Conservation (phyloP, 306 rosid species). For the Malus fusca region DNA sequence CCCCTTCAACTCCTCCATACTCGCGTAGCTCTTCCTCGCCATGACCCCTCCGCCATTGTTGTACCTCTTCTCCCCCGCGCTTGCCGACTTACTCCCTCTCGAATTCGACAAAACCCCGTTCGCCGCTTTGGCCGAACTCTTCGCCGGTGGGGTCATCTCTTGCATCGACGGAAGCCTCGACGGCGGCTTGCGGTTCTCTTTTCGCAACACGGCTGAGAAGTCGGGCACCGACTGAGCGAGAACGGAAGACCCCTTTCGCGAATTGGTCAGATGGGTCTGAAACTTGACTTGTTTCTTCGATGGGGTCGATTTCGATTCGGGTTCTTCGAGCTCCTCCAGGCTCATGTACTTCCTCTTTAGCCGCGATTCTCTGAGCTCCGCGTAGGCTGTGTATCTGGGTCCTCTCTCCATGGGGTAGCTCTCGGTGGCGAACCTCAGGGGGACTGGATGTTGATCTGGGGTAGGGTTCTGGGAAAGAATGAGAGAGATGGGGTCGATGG, state of each 20-base stretch:
- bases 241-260: constrained; percentile 35
- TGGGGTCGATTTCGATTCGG: constrained; percentile 20
- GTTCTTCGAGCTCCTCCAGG: constrained; percentile 13
- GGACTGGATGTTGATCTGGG: constrained; percentile 20
- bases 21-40: constrained; percentile 81
- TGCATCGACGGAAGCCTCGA: constrained; percentile 29
- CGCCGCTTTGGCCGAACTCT: constrained; percentile 28
- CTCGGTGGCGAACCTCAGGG: constrained; percentile 36
- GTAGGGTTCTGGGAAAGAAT: constrained; percentile 45
- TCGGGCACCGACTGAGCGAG: constrained; percentile 94
- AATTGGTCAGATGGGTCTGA: constrained; percentile 16
- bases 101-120: constrained; percentile 42
- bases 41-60: constrained; percentile 23
- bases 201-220: constrained; percentile 58
- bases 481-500: constrained; percentile 66
- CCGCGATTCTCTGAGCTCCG: constrained; percentile 56
- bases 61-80: constrained; percentile 54
- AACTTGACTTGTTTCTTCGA: constrained; percentile 69
- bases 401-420: constrained; percentile 62
- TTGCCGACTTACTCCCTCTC: constrained; percentile 76
- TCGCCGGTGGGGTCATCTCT: constrained; percentile 68
- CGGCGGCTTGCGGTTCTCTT: constrained; percentile 65
- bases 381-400: constrained; percentile 65
- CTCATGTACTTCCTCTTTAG: constrained; percentile 32
- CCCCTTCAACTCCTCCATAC: constrained; percentile 58